Conservation (phyloP, 495 filamentous ascomycete species). For the Cetradonia linearis region DNA sequence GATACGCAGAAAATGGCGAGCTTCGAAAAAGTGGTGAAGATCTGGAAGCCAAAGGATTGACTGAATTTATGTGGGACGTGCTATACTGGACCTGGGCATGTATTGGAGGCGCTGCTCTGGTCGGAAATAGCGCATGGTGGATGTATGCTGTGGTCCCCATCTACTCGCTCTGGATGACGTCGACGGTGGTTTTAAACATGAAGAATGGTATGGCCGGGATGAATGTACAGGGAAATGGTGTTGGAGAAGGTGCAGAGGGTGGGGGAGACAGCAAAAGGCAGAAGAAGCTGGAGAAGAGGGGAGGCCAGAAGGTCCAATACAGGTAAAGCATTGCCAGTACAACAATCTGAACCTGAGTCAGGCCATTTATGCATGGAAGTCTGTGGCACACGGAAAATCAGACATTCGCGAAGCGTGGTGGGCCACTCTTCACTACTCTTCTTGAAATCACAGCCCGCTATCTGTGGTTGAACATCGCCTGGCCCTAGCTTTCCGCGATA, state of each 20-base stretch:
- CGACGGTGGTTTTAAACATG: constrained; percentile 50
- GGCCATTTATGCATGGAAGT: neutral
- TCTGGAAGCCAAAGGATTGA: constrained; percentile 76
- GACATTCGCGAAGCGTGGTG: neutral
- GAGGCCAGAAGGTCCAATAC: constrained; percentile 40
- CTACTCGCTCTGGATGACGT: constrained; percentile 62
- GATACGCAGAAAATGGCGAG: constrained; percentile 53
- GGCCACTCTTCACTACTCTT: neutral
- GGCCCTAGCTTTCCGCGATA: neutral
- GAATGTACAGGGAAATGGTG: constrained; percentile 30
- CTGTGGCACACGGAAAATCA: neutral
- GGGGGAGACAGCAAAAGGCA: constrained; percentile 46
- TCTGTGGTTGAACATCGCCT: neutral
- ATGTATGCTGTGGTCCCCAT: constrained; percentile 58
- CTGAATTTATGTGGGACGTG: constrained; percentile 96
- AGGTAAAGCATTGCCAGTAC: constrained; percentile 25
- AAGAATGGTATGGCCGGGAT: constrained; percentile 56
- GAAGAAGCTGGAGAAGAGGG: constrained; percentile 53
- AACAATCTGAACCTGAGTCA: neutral
- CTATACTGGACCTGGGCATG: constrained; percentile 82
- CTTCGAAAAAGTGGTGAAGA: constrained; percentile 75
- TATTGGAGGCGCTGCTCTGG: constrained; percentile 50
- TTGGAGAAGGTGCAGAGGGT: constrained; percentile 15
- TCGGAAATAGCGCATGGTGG: constrained; percentile 72
- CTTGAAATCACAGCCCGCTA: neutral